Conservation (phyloP, 345 rosid species). For the Passiflora organensis region DNA sequence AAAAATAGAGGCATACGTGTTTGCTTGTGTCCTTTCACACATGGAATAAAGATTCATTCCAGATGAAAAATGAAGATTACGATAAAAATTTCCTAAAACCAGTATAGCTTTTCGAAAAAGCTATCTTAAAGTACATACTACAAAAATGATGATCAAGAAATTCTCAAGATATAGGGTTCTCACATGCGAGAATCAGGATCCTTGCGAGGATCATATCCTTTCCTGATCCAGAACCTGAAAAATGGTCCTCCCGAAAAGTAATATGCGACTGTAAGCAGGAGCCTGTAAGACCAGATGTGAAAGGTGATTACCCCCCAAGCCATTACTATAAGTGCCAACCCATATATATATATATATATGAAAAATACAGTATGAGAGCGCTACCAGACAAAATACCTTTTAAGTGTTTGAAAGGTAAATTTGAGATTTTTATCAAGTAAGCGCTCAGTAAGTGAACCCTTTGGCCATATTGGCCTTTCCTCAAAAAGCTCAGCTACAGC, state of each 20-base stretch:
- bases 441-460: conserved; percentile 57
- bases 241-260: conserved; percentile 89
- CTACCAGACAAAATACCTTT: conserved; percentile 46
- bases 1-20: too few species aligned
- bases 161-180: conserved; percentile 22
- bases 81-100: not conserved
- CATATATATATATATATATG: conserved; percentile 2
- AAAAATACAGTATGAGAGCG: conserved; percentile 5
- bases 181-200: conserved; percentile 96
- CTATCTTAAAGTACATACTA: not conserved
- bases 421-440: conserved; percentile 62
- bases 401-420: conserved; percentile 53
- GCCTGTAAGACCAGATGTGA: conserved; percentile 43
- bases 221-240: conserved; percentile 87
- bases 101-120: not conserved
- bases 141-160: not conserved
- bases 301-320: conserved; percentile 9
- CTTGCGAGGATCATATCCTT: conserved; percentile 94
- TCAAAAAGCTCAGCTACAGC: conserved; percentile 76
- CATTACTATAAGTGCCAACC: not conserved
- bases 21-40: too few species aligned
- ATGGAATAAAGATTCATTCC: not conserved
- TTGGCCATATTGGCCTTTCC: conserved; percentile 88
- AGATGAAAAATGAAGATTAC: not conserved
- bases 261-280: conserved; percentile 75